Evolutionary conservation across 768 basidiomycete species (phyloP).

Genomic region (Phallus indusiatus): DNA sequence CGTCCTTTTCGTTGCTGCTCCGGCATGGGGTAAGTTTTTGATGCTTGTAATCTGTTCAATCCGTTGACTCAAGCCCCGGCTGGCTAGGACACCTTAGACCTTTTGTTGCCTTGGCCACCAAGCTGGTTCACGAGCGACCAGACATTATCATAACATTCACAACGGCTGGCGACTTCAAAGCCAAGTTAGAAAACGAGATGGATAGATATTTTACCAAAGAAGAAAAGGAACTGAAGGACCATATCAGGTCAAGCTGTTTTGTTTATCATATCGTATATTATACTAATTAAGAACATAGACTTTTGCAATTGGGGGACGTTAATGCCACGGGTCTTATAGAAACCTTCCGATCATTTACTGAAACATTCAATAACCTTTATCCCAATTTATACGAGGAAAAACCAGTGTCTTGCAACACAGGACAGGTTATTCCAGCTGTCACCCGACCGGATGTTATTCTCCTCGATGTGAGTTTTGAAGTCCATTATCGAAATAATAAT

Average conservation of each 20-base stretch:
- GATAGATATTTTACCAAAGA: neutral
- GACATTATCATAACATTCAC: neutral
- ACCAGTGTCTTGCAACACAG: neutral
- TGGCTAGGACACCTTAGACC: slow-evolving; percentile 1
- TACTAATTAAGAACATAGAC: neutral
- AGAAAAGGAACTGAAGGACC: neutral
- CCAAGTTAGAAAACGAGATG: neutral
- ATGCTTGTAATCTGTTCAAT: no score
- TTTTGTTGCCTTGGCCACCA: neutral
- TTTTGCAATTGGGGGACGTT: neutral
- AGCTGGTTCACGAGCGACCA: neutral
- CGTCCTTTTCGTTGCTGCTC: no score
- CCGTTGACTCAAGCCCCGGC: neutral
- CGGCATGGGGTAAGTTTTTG: no score
- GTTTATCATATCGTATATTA: neutral
- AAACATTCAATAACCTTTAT: neutral
- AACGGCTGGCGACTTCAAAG: neutral
- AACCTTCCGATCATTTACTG: neutral
- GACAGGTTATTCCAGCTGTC: neutral
- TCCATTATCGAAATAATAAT: neutral
- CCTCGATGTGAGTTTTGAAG: neutral
- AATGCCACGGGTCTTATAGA: neutral
- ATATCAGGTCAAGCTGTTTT: neutral
- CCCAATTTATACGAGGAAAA: neutral
- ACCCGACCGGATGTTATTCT: neutral